Base-by-base conservation (phyloP, 164 flowering plant species). In the Vitis cinerea region DNA sequence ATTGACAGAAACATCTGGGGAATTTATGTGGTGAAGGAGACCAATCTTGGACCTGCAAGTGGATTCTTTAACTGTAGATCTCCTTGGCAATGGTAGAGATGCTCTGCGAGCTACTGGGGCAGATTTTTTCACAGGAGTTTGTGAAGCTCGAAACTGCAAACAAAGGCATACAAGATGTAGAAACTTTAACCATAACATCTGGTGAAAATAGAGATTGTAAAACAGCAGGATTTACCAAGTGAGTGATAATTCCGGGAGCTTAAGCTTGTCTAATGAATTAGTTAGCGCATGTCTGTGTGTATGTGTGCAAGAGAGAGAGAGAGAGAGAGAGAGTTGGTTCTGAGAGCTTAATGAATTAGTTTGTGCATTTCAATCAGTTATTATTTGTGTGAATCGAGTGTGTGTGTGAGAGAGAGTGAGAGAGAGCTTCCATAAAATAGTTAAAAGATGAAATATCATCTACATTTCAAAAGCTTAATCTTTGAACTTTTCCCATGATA, bases 1-100 rank as follows among this genome's bases (percentile, higher is more conserved):
- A 72, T 94, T 92, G 58, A 94, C 93, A 1, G 98, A 94, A 30
- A 94, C 86, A 80, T 94, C 91, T 9, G 97, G 97, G n/a, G 98
- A 94, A 31, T 81, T 75, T 71, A 90, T 66, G 30, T 71, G 72
- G 54, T 71, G 80, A 52, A 90, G 86, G 59, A 84, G 76, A 69
- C 81, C 82, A 61, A 61, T 17, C 12, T 68, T 84, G 63, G 79
- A 75, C 60, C 72, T 82, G 77, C 44, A 63, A 31, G 64, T 78
- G 12, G 88, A 30, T 67, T 79, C 80, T 15, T 70, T 60, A 9
- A 69, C 66, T 50, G 77, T 70, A 31, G 84, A 66, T 70, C 80
- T 79, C 55, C 77, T 72, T 15, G 88, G 75, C 62, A 90, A 61
- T 50, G 99, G 97, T 50, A 95, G 82, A 61, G 99, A 93, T 16